Conservation (phyloP, 768 basidiomycete species). For the Crepidotus variabilis region DNA sequence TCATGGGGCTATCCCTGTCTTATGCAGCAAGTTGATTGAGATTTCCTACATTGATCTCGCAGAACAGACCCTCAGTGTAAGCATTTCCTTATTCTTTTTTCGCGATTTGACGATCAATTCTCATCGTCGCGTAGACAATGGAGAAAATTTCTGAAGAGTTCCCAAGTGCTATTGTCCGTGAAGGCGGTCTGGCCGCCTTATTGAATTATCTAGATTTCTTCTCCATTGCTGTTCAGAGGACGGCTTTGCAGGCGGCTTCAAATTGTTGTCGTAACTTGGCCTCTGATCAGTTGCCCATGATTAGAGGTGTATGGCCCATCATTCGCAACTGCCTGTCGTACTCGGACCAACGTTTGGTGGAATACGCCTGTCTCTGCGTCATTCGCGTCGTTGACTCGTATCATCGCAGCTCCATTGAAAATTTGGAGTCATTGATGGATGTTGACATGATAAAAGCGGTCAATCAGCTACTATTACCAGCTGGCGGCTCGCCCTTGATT, state of each 20-base stretch:
- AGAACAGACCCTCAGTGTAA: conserved; percentile 94
- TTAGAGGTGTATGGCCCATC: conserved; percentile 87
- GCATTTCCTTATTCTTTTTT: conserved; percentile 28
- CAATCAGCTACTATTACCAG: conserved; percentile 80
- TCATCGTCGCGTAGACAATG: conserved; percentile 63
- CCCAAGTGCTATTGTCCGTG: conserved; percentile 91
- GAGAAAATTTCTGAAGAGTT: conserved; percentile 99
- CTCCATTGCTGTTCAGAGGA: conserved; percentile 95
- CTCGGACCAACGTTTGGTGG: conserved; percentile 95
- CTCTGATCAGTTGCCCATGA: conserved; percentile 84
- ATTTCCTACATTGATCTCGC: conserved; percentile 98
- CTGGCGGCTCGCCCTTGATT: conserved; percentile 82
- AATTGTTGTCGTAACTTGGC: conserved; percentile 95
- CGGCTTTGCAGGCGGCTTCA: conserved; percentile 92
- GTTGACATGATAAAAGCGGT: conserved; percentile 76
- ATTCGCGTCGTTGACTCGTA: conserved; percentile 94
- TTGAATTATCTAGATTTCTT: conserved; percentile 98
- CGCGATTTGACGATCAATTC: conserved; percentile 15
- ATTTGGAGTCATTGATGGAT: conserved; percentile 84
- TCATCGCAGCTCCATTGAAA: conserved; percentile 77
- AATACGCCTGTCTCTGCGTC: conserved; percentile 92
- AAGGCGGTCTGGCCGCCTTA: conserved; percentile 89
- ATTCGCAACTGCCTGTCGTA: conserved; percentile 90
- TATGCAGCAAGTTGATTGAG: conserved; percentile 95
- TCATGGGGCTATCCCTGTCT: conserved; percentile 95